phyloP scores from a whole-genome alignment of 768 basidiomycete species.

The Tulasnella sp. region DNA sequence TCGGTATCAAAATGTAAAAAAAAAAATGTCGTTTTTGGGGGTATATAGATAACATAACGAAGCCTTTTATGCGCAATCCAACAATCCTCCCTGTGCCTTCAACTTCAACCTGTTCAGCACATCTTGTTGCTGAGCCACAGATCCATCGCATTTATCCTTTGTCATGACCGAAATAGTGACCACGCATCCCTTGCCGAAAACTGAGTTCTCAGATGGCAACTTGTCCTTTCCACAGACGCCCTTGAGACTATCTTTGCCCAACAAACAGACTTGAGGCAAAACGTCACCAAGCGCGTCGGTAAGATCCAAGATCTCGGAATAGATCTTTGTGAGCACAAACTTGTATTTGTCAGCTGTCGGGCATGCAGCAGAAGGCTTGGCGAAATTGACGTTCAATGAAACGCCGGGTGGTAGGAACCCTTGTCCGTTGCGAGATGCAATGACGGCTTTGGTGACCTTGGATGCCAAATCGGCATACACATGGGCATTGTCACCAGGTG shows the following conservation, averaged over 20 bases:
- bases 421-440: neutral
- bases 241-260: no score
- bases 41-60: no score
- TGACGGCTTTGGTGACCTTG: neutral
- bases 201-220: neutral
- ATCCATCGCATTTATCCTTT: neutral
- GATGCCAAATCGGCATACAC: conserved; percentile 1
- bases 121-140: neutral
- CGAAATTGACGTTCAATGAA: conserved; percentile 10
- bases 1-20: no score
- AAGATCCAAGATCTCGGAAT: no score
- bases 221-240: no score
- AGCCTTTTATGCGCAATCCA: no score
- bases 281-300: neutral
- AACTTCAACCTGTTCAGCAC: conserved; percentile 1
- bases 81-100: no score
- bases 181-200: neutral
- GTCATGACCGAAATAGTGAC: conserved; percentile 7
- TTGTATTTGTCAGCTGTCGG: neutral
- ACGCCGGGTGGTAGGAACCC: conserved; percentile 1
- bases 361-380: neutral
- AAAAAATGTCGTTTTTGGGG: no score
- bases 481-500: conserved; percentile 1
- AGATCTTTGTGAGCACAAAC: conserved; percentile 1
- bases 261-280: neutral